phyloP scores from a whole-genome alignment of 2,329 filamentous ascomycete genomes.

The Aspergillus melleus region DNA sequence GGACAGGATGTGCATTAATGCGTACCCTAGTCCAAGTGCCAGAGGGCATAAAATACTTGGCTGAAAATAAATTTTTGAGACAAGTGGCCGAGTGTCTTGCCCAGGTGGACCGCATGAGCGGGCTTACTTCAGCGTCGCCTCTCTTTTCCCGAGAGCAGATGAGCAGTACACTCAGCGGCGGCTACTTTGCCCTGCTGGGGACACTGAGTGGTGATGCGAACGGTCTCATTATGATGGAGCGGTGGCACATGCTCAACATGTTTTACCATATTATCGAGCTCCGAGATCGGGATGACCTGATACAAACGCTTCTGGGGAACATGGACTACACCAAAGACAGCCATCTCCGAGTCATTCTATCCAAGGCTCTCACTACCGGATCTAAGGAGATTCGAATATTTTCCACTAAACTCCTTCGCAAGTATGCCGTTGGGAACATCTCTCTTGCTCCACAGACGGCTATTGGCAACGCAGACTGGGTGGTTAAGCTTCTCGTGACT shows the following conservation, averaged over 20 bases:
- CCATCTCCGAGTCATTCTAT: conserved; percentile 87
- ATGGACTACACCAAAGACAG: conserved; percentile 90
- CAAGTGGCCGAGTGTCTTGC: conserved; percentile 95
- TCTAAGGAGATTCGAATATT: conserved; percentile 90
- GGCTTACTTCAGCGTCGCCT: conserved; percentile 69
- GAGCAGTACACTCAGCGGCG: conserved; percentile 81
- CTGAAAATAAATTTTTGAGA: conserved; percentile 87
- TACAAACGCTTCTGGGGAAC: conserved; percentile 82
- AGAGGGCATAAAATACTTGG: conserved; percentile 81
- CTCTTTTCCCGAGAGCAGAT: conserved; percentile 87
- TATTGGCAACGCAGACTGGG: conserved; percentile 81
- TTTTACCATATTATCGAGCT: conserved; percentile 97
- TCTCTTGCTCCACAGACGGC: conserved; percentile 35
- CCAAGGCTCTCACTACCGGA: conserved; percentile 88
- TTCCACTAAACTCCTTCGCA: conserved; percentile 80
- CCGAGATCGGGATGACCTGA: conserved; percentile 84
- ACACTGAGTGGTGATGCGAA: conserved; percentile 78
- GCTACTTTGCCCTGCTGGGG: conserved; percentile 92
- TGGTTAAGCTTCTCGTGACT: conserved; percentile 93
- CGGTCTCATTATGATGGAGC: conserved; percentile 84
- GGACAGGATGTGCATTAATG: conserved; percentile 84
- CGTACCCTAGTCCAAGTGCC: conserved; percentile 80
- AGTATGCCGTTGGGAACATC: conserved; percentile 70
- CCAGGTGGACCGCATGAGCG: conserved; percentile 83
- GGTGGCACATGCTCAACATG: conserved; percentile 99